Evolutionary conservation across 257 asterid genomes (phyloP), one percentile per base, ranked within the genome.

Genomic region (Verbena officinalis): DNA sequence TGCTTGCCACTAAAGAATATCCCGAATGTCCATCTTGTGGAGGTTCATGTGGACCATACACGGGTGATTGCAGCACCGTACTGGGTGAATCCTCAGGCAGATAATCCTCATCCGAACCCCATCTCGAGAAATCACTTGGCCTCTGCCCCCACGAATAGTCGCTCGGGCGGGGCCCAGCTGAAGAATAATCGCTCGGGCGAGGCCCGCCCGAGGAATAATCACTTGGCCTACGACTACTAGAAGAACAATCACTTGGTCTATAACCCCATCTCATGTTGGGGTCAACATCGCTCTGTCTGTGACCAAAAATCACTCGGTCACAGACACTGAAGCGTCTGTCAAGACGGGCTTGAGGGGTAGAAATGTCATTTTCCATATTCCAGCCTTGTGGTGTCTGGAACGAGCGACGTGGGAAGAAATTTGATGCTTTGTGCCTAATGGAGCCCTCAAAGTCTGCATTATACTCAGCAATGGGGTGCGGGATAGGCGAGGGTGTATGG

Each of bases 361-460:
- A 77, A 59, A 80, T 75, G 69, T 91, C 95, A 16, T 75, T 84
- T 17, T 89, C 95, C 75, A 56, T 71, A 72, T 85, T 75, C 84
- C 83, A 82, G 58, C 59, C 54, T 3, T 83, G 91, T 23, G 98
- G 96, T 1, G 95, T 85, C 67, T 91, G 98, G 75, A 91, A 91
- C 0, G 98, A 91, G 14, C 96, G 77, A 2, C 96, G 92, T 9
- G 75, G 98, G 8, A 81, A 49, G 62, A 85, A 83, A 7, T 81
- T 65, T 0, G 96, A 83, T 20, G 87, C 84, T 45, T 86, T 92
- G 69, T 70, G 82, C 58, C 87, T 67, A 13, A 30, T 20, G 13
- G 96, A 80, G 45, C 98, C 98, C 77, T 89, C 98, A 17, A 92
- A 92, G 77, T 89, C 98, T 12, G 87, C 95, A 68, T 92, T 80